Percentiles rank a stretch among this genome's conserved stretches.
Conservation (phyloP, 257 asterid genomes). For the Solanum boliviense region DNA sequence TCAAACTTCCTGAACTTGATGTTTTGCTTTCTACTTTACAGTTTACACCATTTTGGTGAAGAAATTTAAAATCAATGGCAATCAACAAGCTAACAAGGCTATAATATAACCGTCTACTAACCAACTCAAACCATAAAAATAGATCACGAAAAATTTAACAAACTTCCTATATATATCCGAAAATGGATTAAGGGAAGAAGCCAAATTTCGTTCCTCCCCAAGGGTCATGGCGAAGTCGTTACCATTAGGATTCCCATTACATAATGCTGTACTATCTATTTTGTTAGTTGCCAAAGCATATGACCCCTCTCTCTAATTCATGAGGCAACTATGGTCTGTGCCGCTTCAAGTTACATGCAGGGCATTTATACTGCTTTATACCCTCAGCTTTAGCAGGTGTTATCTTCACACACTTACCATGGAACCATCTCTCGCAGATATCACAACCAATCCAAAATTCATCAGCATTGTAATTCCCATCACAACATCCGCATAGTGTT, state of each 20-base stretch:
- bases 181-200: conserved; percentile 4
- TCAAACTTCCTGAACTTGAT: not conserved
- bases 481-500: conserved; percentile 76
- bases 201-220: not conserved
- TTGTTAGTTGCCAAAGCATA: conserved; percentile 34
- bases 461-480: conserved; percentile 68
- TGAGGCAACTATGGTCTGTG: conserved; percentile 31
- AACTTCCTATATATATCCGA: not conserved
- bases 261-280: conserved; percentile 26
- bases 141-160: not conserved
- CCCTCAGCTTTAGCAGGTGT: conserved; percentile 50
- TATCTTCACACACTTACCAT: not conserved
- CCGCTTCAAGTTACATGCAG: conserved; percentile 68
- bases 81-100: conserved; percentile 3
- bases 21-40: conserved; percentile 1
- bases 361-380: conserved; percentile 89
- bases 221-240: not conserved
- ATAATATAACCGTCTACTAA: not conserved
- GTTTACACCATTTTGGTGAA: not conserved
- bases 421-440: not conserved
- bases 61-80: not conserved
- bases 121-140: not conserved
- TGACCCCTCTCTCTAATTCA: conserved; percentile 4
- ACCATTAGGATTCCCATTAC: conserved; percentile 10
- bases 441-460: conserved; percentile 30